Base-by-base conservation (phyloP, 352 stramenopile genomes). In the Phytophthora litchii region DNA sequence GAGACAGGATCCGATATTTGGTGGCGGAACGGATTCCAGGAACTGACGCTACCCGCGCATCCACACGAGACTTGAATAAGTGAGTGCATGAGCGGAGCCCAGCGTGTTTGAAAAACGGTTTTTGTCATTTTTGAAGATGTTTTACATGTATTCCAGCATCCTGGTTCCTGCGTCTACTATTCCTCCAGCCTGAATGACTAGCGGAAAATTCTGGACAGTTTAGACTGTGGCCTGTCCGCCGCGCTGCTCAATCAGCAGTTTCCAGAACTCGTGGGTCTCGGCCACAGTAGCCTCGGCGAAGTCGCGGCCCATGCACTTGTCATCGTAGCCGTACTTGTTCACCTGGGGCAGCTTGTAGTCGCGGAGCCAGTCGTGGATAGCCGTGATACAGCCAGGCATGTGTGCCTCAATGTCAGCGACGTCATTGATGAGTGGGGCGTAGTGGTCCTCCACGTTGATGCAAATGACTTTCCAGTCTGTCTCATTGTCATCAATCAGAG, bases 271-370 rank as follows among this genome's bases (percentile, higher is more conserved):
- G 80, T 94, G 85, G 32, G 85, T 94, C 68, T 94, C 85, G 42
- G 85, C 85, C 19, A 94, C 85, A 21, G 89, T 84, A 17, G 77
- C 79, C 58, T 94, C 85, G 47, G 93, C 89, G 65, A 97, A 97
- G 64, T 93, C 83, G 46, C 83, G 76, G 64, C 83, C 78, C 78
- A 97, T 94, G 66, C 84, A 98, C 80, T 98, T 98, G 75, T 98
- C 97, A 25, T 99, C 97, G 74, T 98, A 99, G 69, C 96, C 97
- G 81, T 99, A 99, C 53, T 83, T 91, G 88, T 99, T 99, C 47
- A 99, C 81, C 89, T 99, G 96, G 21, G 97, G 97, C 60, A 98
- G 97, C 86, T 99, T 99, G 91, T 99, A 99, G 92, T 98, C 98
- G 64, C 97, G 89, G 74, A 99, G 97, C 97, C 97, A 99, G 83